Percentiles rank a stretch among this genome's conserved stretches.
Conservation (phyloP, 169 alveolate species). For the Plasmodium sp. region DNA sequence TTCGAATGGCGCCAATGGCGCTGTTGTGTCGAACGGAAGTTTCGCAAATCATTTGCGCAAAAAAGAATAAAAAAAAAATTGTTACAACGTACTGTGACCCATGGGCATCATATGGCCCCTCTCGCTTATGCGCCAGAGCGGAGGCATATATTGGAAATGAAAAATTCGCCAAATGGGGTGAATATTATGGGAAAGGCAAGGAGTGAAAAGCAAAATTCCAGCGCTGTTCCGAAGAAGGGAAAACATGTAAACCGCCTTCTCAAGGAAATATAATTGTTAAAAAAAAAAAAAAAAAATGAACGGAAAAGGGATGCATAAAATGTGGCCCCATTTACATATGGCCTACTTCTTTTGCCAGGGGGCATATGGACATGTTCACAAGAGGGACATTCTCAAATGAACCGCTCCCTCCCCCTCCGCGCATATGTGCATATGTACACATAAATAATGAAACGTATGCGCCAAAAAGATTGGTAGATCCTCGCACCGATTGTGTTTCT, state of each 20-base stretch:
- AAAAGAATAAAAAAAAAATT: too few relatives aligned
- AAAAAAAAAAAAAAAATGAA: neutral
- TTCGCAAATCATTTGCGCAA: neutral
- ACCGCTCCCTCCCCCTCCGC: neutral
- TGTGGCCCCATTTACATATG: neutral
- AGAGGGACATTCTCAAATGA: neutral
- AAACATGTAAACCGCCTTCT: neutral
- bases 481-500: neutral
- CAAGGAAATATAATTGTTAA: neutral
- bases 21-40: neutral
- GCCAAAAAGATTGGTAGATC: neutral
- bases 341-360: neutral
- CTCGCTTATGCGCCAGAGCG: neutral
- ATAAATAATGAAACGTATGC: neutral
- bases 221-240: neutral
- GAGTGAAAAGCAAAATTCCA: neutral
- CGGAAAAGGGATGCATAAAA: neutral
- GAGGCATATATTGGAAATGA: neutral
- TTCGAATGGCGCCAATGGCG: neutral
- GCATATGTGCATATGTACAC: neutral
- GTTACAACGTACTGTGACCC: neutral
- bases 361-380: neutral
- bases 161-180: neutral
- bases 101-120: neutral
- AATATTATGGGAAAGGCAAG: neutral